These are phyloP conservation scores for Salvia sclarea DNA, from an alignment of 305 asterid species.

Conservation along the genomic window DNA sequence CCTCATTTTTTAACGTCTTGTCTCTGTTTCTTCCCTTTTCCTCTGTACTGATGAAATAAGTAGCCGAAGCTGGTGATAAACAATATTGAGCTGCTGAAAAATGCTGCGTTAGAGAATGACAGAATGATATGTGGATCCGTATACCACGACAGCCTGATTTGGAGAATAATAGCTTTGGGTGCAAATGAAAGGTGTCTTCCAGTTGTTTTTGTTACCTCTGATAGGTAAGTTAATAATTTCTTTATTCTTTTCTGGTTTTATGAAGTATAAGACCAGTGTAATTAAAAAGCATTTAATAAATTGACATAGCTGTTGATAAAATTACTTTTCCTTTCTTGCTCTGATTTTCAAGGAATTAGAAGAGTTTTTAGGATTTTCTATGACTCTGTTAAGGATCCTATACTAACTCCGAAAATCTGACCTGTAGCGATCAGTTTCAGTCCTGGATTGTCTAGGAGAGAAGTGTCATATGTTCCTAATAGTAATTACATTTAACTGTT, in stretches of 20 bases:
- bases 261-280: constrained; percentile 10
- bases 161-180: constrained; percentile 90
- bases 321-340: background rate
- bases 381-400: background rate
- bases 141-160: constrained; percentile 94
- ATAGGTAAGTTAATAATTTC: constrained; percentile 57
- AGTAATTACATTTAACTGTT: background rate
- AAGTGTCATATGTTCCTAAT: background rate
- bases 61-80: constrained; percentile 97
- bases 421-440: background rate
- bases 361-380: background rate
- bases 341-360: background rate
- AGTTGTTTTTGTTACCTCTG: constrained; percentile 77
- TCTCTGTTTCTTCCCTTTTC: constrained; percentile 28
- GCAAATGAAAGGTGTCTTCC: constrained; percentile 89
- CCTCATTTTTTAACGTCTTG: constrained; percentile 22
- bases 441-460: background rate
- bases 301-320: background rate
- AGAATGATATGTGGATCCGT: constrained; percentile 64
- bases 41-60: constrained; percentile 41
- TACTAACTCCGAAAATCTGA: background rate
- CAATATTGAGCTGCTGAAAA: constrained; percentile 87
- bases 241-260: background rate
- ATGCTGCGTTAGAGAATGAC: constrained; percentile 65
- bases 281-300: constrained; percentile 8